phyloP scores from a whole-genome alignment of 176 grass and related monocot species.

The Ensete glaucum region DNA sequence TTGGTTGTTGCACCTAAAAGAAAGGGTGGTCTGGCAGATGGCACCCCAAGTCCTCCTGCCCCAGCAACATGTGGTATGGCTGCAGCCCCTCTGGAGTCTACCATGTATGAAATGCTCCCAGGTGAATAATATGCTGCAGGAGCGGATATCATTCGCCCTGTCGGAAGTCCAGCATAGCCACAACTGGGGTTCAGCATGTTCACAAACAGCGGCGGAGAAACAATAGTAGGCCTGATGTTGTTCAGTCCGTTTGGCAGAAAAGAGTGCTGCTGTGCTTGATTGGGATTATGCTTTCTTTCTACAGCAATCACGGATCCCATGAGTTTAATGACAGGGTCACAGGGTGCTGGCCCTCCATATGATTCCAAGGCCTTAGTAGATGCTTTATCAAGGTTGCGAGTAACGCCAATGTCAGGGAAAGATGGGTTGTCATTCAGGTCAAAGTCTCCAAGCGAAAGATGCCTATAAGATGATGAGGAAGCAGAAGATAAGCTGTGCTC shows the following conservation, averaged over 20 bases:
- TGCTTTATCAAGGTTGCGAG: neutral
- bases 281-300: neutral
- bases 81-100: neutral
- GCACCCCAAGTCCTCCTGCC: neutral
- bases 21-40: neutral
- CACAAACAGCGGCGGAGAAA: neutral
- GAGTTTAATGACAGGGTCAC: slow-evolving; percentile 6
- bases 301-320: slow-evolving; percentile 1
- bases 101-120: slow-evolving; percentile 14
- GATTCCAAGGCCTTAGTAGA: neutral
- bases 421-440: slow-evolving; percentile 19
- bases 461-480: slow-evolving; percentile 16
- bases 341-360: neutral
- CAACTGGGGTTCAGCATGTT: neutral
- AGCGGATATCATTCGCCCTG: neutral
- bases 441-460: slow-evolving; percentile 14
- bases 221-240: neutral
- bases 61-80: neutral
- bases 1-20: neutral
- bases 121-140: slow-evolving; percentile 4
- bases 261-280: neutral
- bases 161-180: neutral
- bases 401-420: neutral
- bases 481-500: slow-evolving; percentile 13
- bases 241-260: neutral